phyloP scores from a whole-genome alignment of 2,329 filamentous ascomycete species.

The Hypoxylon sp. region DNA sequence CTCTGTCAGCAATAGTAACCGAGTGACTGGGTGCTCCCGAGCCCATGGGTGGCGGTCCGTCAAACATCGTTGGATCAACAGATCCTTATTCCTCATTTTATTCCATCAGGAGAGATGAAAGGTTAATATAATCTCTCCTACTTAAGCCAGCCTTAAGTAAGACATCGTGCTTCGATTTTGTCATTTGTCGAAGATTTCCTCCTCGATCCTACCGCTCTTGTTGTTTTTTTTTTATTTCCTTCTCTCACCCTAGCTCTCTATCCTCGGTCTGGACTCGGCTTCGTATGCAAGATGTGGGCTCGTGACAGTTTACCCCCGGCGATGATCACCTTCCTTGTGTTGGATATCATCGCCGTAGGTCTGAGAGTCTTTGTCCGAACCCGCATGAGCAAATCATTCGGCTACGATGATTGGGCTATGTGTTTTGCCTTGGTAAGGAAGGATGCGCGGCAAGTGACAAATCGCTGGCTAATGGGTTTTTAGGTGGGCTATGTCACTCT shows the following conservation, averaged over 20 bases:
- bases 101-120: constrained; percentile 4
- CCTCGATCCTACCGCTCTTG: background rate
- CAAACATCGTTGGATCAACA: constrained; percentile 12
- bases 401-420: constrained; percentile 17
- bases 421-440: constrained; percentile 4
- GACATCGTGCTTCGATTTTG: background rate
- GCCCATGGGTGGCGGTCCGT: background rate
- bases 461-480: constrained; percentile 1
- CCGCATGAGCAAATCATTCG: constrained; percentile 15
- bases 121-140: too few species aligned
- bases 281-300: constrained; percentile 12
- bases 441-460: background rate
- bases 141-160: too few species aligned
- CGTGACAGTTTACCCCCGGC: constrained; percentile 15
- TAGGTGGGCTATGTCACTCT: constrained; percentile 7
- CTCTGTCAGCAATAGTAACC: constrained; percentile 6
- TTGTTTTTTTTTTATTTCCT: constrained; percentile 1
- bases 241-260: too few species aligned
- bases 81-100: background rate
- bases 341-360: constrained; percentile 11
- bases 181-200: background rate
- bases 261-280: constrained; percentile 1
- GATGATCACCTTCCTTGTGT: constrained; percentile 9
- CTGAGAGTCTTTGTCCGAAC: constrained; percentile 10
- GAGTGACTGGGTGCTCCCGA: constrained; percentile 3